phyloP scores from a whole-genome alignment of 208 protist genomes.

The Wallacemonas sp. region DNA sequence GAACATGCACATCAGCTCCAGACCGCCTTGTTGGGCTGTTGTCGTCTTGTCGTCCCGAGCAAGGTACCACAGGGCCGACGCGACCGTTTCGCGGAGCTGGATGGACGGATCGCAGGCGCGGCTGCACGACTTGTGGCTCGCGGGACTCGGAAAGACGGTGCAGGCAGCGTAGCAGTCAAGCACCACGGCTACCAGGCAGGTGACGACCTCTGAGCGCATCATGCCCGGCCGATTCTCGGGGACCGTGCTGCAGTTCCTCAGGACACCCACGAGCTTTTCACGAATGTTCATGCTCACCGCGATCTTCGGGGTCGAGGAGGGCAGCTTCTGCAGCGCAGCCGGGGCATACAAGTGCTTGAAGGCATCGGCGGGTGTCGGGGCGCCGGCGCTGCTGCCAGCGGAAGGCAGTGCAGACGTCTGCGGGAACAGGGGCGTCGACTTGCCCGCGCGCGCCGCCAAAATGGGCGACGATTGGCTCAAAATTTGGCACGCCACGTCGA shows the following conservation, averaged over 20 bases:
- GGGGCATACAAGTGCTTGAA: slow-evolving; percentile 22
- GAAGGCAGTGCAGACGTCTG: not conserved
- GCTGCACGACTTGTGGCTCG: slow-evolving; percentile 51
- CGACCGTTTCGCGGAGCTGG: slow-evolving; percentile 87
- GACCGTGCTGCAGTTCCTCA: slow-evolving; percentile 89
- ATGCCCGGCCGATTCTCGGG: slow-evolving; percentile 75
- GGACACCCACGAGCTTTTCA: slow-evolving; percentile 86
- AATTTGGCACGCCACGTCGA: slow-evolving; percentile 69
- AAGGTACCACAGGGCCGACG: slow-evolving; percentile 89
- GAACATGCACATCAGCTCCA: slow-evolving; percentile 84
- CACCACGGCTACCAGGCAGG: slow-evolving; percentile 69
- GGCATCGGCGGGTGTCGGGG: slow-evolving; percentile 18
- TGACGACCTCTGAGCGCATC: slow-evolving; percentile 58
- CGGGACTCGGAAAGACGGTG: slow-evolving; percentile 36
- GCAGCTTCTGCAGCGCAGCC: slow-evolving; percentile 33
- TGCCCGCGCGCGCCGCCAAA: slow-evolving; percentile 30
- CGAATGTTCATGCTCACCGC: slow-evolving; percentile 68
- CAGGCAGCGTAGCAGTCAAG: slow-evolving; percentile 67
- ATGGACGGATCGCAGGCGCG: slow-evolving; percentile 55
- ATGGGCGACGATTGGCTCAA: slow-evolving; percentile 63
- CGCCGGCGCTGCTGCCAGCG: not conserved
- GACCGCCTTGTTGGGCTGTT: slow-evolving; percentile 69
- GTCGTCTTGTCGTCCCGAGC: slow-evolving; percentile 87
- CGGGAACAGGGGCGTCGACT: slow-evolving; percentile 27
- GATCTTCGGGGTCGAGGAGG: slow-evolving; percentile 27